Percentiles rank a stretch among this genome's conserved stretches.
Evolutionary conservation across 768 basidiomycete species (phyloP).

Genomic region (Termitomyces sp.): DNA sequence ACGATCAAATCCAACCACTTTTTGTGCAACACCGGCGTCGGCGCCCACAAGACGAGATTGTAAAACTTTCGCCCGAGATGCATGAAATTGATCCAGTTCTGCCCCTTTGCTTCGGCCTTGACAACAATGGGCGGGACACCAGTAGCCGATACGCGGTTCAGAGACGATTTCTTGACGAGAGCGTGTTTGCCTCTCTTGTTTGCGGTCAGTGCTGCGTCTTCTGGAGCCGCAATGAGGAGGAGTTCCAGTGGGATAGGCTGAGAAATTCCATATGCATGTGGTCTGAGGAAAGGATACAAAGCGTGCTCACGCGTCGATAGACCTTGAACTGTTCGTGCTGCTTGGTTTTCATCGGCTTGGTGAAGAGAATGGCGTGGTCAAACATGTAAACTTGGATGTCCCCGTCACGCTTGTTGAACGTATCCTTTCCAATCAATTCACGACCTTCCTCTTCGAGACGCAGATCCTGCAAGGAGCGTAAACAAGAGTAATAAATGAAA

Average conservation of each 20-base stretch:
- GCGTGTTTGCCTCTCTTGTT: conserved; percentile 37
- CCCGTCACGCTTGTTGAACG: conserved; percentile 85
- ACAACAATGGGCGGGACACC: conserved; percentile 46
- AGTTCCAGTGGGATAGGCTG: conserved; percentile 97
- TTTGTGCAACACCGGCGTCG: conserved; percentile 74
- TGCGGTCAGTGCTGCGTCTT: conserved; percentile 45
- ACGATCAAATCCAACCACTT: conserved; percentile 94
- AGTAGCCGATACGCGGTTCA: conserved; percentile 31
- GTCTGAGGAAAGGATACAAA: background rate
- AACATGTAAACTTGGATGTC: conserved; percentile 94
- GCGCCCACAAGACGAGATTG: conserved; percentile 87
- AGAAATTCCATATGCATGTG: background rate
- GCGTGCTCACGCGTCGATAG: conserved; percentile 73
- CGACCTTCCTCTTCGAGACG: conserved; percentile 83
- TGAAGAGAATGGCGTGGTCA: conserved; percentile 94
- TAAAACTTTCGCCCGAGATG: conserved; percentile 93
- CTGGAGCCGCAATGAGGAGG: conserved; percentile 73
- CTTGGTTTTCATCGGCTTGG: conserved; percentile 77
- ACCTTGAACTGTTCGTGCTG: conserved; percentile 92
- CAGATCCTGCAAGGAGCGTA: conserved; percentile 54
- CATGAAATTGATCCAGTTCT: conserved; percentile 88
- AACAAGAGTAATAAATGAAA: background rate
- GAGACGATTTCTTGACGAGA: conserved; percentile 40
- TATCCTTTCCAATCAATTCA: conserved; percentile 88
- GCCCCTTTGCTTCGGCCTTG: conserved; percentile 68